Conservation (phyloP, 805 yeast genomes). For the Diddensiella transvaalensis region DNA sequence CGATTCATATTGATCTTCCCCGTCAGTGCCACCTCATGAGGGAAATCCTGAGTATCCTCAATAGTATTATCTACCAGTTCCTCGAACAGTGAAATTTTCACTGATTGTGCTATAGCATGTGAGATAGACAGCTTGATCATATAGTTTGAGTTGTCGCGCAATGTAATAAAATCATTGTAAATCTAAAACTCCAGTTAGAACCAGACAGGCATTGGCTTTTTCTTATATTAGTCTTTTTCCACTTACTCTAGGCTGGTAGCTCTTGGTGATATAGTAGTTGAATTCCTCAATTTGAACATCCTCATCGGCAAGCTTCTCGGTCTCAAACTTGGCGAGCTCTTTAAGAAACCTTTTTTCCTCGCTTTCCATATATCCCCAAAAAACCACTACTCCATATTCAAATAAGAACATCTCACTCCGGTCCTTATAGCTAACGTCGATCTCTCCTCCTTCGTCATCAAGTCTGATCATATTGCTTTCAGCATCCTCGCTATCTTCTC, state of each 20-base stretch:
- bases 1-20: slow-evolving; percentile 95
- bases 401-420: slow-evolving; percentile 80
- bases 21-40: slow-evolving; percentile 89
- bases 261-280: slow-evolving; percentile 88
- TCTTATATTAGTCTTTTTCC: too few relatives aligned
- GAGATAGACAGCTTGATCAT: slow-evolving; percentile 91
- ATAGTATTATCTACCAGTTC: slow-evolving; percentile 95
- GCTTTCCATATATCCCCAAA: slow-evolving; percentile 89
- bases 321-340: slow-evolving; percentile 84
- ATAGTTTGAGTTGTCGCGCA: slow-evolving; percentile 84
- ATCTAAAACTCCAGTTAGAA: too few relatives aligned
- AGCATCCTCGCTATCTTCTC: slow-evolving; percentile 36
- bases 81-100: slow-evolving; percentile 90
- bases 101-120: slow-evolving; percentile 94
- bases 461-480: slow-evolving; percentile 49
- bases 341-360: slow-evolving; percentile 80
- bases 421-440: slow-evolving; percentile 69
- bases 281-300: slow-evolving; percentile 94
- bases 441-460: slow-evolving; percentile 94
- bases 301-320: slow-evolving; percentile 84
- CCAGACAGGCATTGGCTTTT: too few relatives aligned
- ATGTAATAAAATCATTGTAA: slow-evolving; percentile 90
- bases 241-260: slow-evolving; percentile 76
- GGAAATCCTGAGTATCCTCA: slow-evolving; percentile 95
- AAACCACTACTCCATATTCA: slow-evolving; percentile 94